Base-by-base conservation (phyloP, 192 early-diverging fungal species). In the Phlyctochytrium arcticum region DNA sequence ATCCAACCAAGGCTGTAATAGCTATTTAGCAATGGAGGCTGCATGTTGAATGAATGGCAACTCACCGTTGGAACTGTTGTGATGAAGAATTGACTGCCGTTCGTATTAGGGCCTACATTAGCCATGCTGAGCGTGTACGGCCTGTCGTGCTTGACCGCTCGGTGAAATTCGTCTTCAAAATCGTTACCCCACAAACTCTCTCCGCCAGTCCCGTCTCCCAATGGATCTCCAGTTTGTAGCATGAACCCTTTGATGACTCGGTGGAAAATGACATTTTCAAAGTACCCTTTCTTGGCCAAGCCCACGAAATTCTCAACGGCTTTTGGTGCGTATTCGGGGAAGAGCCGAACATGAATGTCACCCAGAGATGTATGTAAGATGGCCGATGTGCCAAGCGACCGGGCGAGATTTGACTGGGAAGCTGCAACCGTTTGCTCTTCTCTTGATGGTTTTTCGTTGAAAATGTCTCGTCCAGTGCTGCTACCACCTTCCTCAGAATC, bases 191-290 rank as follows among this genome's bases (percentile, higher is more conserved):
- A 98, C 15, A 93, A 82, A 6, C 87, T 90, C 35, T 94, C 94
- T 29, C 94, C 94, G 26, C 96, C 96, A 0, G 96, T 98, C 30
- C 96, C 96, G 74, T 98, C 93, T 3, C 90, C 88, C 17, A 79
- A 73, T 19, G 83, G 83, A 63, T 79, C 75, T 0, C 81, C 81
- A 0, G 96, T 98, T 72, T 97, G 94, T 33, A 97, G 74, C 94
- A 98, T 98, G 67, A 98, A 98, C 8, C 88, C 82, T 70, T 95
- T 93, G 71, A 98, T 96, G 15, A 95, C 88, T n/a, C 96, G 80
- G 73, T 98, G 96, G 75, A 98, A 96, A 27, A 93, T 88, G n/a
- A 95, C 75, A 49, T 87, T 88, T 55, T 96, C 90, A 67, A 93
- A 97, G 63, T 96, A 97, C 7, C 72, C 90, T 54, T 89, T 89